Base-by-base conservation (phyloP, 305 asterid genomes). In the Rubia peregrina region DNA sequence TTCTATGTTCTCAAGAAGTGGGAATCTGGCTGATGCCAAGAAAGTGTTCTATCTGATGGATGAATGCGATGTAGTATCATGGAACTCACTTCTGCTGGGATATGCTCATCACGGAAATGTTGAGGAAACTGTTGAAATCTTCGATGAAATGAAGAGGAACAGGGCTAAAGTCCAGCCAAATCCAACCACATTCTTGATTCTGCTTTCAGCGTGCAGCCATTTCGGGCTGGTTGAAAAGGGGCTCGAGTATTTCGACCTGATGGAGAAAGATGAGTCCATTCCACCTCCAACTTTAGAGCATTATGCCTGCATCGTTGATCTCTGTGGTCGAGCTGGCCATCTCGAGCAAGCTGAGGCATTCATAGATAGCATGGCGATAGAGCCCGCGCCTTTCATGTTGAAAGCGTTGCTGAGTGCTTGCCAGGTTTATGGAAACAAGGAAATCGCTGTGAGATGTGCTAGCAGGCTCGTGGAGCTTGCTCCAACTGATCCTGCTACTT, bases 1-100 rank as follows among this genome's bases (percentile, higher is more conserved):
- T 69, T 85, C 90, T 63, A 89, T 89, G 96, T 86, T 87, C 61
- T 84, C 88, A 53, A 83, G 82, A 73, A 86, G 94, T 72, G 91
- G 94, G 12, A 62, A 68, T 64, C 82, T 89, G 16, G 78, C 73
- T 19, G 76, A 79, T 19, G 87, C 91, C 9, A 74, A 72, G 77
- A 75, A 75, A 72, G 85, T 86, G 17, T 86, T 89, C 76, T 73
- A 53, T 43, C 76, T 77, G 11, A 89, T 89, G 83, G 75, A 83
- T 55, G 74, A 76, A 22, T 85, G 53, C 10, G 90, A 89, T 74
- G 46, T 85, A 63, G 74, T 87, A 74, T 85, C 96, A 16, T 86
- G 94, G 96, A 89, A 87, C 70, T 81, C 91, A 9, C 74, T 89
- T 41, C 79, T 89, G n/a, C 74, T 82, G 9, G 84, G 87, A 51